Base-by-base conservation (phyloP, 139 green algal species). In the Chlamydomonas eustigma region DNA sequence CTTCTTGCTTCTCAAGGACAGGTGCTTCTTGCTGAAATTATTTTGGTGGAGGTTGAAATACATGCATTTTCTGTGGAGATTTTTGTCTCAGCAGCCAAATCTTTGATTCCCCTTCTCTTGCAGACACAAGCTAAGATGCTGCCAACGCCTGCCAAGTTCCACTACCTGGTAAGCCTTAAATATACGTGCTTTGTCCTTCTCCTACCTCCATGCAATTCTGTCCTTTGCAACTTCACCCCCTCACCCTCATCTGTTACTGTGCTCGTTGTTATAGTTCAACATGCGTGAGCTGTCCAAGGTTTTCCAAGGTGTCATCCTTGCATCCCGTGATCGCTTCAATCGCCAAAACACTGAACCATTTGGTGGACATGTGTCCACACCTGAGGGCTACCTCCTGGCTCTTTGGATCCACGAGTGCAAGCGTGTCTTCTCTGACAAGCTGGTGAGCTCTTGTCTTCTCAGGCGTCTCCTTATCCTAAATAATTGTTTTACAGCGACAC, bases 281-380 rank as follows among this genome's bases (percentile, higher is more conserved):
- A 92, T 98, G 89, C 88, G 92, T 24, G 94, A 98, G 85, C 86
- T 98, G 38, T 95, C 89, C 51, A 95, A 94, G 83, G 92, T 97
- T 3, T 93, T 93, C 83, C 83, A 94, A 67, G 94, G 94, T n/a
- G 79, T 98, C 64, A 91, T 98, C 68, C 86, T 97, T 66, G 92
- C 92, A 1, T 70, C 69, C 0, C 83, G 88, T 30, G 88, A 92
- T 78, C 81, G 85, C 78, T 87, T 87, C 76, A 80, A 79, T 77
- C 37, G 64, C 37, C 32, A 36, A 0, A 51, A 64, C 0, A 70
- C 44, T n/a, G 52, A 18, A 38, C 50, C 39, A 6, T 95, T 88
- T 80, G 94, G 88, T 51, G 93, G 87, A 36, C 71, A 83, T 28
- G 88, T 97, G n/a, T 89, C 81, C 71, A 85, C 76, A 22, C 77